These are phyloP conservation scores for Cladosporium sp. DNA, from an alignment of 2,329 filamentous ascomycete species.

Conservation along the genomic window DNA sequence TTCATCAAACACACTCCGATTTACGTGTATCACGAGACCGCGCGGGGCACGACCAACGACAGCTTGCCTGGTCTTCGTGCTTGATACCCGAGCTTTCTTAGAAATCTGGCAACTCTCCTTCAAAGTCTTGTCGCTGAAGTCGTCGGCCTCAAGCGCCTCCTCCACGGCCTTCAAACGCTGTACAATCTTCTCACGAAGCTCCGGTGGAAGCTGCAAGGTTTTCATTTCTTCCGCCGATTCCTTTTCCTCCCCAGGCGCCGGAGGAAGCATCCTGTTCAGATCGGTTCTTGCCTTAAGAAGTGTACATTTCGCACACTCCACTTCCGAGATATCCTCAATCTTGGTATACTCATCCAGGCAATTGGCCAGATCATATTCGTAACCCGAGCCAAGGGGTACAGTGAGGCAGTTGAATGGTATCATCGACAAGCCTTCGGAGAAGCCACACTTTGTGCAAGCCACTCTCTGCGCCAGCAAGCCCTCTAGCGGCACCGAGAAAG, in stretches of 20 bases:
- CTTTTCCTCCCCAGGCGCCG: conserved; percentile 17
- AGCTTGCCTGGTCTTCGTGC: conserved; percentile 84
- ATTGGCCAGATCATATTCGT: conserved; percentile 65
- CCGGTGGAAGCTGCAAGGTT: conserved; percentile 33
- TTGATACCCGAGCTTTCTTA: conserved; percentile 61
- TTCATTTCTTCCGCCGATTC: conserved; percentile 11
- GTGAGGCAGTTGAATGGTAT: conserved; percentile 93
- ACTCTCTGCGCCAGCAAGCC: conserved; percentile 84
- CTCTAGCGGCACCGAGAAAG: conserved; percentile 65
- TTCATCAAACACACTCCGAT: conserved; percentile 86
- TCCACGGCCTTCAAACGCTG: conserved; percentile 60
- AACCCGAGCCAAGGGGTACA: conserved; percentile 64
- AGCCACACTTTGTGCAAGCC: conserved; percentile 76
- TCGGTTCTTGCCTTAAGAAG: conserved; percentile 55
- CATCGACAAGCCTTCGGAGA: conserved; percentile 80
- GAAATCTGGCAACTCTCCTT: conserved; percentile 41
- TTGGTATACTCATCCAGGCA: conserved; percentile 79
- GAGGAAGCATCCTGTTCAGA: conserved; percentile 41
- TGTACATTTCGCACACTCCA: conserved; percentile 89
- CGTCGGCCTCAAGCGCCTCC: conserved; percentile 67
- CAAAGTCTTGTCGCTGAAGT: conserved; percentile 59
- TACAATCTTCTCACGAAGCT: conserved; percentile 37
- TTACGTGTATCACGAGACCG: conserved; percentile 79
- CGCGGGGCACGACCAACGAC: conserved; percentile 77
- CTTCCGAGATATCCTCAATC: conserved; percentile 78